These are phyloP conservation scores for Thraustochytrium striatum DNA, from an alignment of 352 stramenopile genomes.

Conservation along the genomic window DNA sequence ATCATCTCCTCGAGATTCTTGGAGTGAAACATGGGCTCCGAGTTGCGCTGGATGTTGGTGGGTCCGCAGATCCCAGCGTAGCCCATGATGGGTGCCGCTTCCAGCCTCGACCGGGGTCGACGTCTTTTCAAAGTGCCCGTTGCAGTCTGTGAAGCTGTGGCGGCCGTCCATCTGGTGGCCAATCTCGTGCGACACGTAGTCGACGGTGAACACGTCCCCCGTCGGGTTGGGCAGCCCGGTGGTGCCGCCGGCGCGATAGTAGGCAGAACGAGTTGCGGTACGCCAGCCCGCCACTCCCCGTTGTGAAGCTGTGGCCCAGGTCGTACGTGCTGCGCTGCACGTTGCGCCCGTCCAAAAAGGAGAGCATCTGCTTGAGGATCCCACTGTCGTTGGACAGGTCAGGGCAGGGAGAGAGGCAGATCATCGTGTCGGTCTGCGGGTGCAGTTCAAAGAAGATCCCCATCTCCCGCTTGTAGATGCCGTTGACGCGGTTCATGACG, in stretches of 20 bases:
- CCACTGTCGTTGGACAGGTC: not conserved
- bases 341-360: not conserved
- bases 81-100: slow-evolving; percentile 44
- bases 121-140: too few species aligned
- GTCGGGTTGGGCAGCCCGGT: not conserved
- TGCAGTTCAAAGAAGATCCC: slow-evolving; percentile 26
- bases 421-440: not conserved
- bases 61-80: slow-evolving; percentile 37
- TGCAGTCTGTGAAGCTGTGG: slow-evolving; percentile 33
- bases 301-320: slow-evolving; percentile 38
- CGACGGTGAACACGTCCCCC: slow-evolving; percentile 27
- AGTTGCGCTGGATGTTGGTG: slow-evolving; percentile 2
- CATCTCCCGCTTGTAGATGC: slow-evolving; percentile 25
- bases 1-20: slow-evolving; percentile 1
- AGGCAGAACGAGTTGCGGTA: not conserved
- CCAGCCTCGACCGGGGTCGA: slow-evolving; percentile 21
- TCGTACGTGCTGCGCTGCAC: slow-evolving; percentile 17
- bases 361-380: not conserved
- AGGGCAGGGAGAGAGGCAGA: not conserved
- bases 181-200: slow-evolving; percentile 48
- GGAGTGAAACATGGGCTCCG: slow-evolving; percentile 18
- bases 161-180: slow-evolving; percentile 22
- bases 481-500: slow-evolving; percentile 29
- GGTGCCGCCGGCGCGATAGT: not conserved
- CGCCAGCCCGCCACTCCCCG: not conserved